Evolutionary conservation across 2,329 filamentous ascomycete species (phyloP).

Genomic region (Colletotrichum neosansevieriae): DNA sequence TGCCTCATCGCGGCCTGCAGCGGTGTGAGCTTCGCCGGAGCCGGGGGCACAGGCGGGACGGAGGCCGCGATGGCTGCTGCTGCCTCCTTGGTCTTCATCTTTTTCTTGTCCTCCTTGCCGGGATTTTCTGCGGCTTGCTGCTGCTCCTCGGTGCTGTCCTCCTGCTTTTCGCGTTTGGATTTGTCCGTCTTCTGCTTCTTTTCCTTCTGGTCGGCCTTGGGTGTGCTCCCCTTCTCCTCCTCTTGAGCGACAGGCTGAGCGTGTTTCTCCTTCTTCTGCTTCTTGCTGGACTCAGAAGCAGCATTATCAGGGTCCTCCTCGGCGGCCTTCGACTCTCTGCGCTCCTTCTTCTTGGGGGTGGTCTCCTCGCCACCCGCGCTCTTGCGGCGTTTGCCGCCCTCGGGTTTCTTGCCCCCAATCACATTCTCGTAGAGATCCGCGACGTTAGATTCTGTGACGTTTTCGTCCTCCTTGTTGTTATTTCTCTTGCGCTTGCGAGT

Average conservation of each 20-base stretch:
- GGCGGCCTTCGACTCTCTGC: conserved; percentile 46
- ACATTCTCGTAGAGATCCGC: conserved; percentile 83
- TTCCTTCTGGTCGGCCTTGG: conserved; percentile 48
- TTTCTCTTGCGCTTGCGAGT: conserved; percentile 65
- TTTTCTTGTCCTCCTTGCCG: conserved; percentile 33
- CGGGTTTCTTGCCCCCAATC: conserved; percentile 72
- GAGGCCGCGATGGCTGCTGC: conserved; percentile 44
- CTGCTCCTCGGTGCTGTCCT: conserved; percentile 11
- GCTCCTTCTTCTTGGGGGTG: conserved; percentile 39
- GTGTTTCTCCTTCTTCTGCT: conserved; percentile 44
- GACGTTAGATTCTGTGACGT: conserved; percentile 77
- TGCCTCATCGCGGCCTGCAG: conserved; percentile 94
- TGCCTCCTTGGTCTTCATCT: conserved; percentile 38
- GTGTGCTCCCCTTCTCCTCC: conserved; percentile 43
- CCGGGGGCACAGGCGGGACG: conserved; percentile 53
- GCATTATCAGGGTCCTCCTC: conserved; percentile 34
- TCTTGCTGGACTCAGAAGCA: conserved; percentile 33
- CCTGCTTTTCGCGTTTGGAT: conserved; percentile 41
- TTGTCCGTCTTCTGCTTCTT: conserved; percentile 48
- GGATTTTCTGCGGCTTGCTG: conserved; percentile 39
- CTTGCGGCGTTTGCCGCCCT: conserved; percentile 23
- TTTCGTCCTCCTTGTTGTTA: conserved; percentile 46
- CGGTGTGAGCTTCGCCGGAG: conserved; percentile 79
- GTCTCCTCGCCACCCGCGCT: conserved; percentile 41
- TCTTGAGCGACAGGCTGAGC: conserved; percentile 11